phyloP scores from a whole-genome alignment of 2,329 filamentous ascomycete genomes.

The Herpotrichia juniperi region DNA sequence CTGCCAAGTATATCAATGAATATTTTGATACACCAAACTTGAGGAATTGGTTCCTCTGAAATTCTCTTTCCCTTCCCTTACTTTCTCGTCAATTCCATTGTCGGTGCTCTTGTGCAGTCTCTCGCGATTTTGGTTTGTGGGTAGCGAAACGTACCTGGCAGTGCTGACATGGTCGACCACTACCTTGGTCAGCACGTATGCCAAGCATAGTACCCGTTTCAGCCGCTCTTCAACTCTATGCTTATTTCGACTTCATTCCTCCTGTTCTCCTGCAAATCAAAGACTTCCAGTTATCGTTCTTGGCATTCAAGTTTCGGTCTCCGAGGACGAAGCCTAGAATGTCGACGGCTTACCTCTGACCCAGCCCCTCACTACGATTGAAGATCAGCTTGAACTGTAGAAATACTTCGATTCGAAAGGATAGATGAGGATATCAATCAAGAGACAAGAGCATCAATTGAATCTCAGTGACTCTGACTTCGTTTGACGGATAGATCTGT shows the following conservation, averaged over 20 bases:
- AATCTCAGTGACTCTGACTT: too few species aligned
- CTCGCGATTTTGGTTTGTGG: too few species aligned
- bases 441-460: too few species aligned
- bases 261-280: not conserved
- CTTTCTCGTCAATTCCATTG: not conserved
- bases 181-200: not conserved
- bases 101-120: not conserved
- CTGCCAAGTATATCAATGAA: not conserved
- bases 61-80: not conserved
- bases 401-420: too few species aligned
- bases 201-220: not conserved
- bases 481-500: too few species aligned
- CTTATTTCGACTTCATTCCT: not conserved
- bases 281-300: not conserved
- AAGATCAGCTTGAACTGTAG: too few species aligned
- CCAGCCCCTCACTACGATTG: too few species aligned
- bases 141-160: too few species aligned
- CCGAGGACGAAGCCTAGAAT: too few species aligned
- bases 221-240: not conserved
- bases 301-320: too few species aligned
- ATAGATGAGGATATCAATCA: too few species aligned
- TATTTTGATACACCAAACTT: not conserved
- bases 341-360: too few species aligned
- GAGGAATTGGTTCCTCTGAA: not conserved
- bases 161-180: not conserved